Evolutionary conservation across 768 basidiomycete species (phyloP), one percentile per base, ranked within the genome.

Genomic region (Rubroboletus pulcherrimus): DNA sequence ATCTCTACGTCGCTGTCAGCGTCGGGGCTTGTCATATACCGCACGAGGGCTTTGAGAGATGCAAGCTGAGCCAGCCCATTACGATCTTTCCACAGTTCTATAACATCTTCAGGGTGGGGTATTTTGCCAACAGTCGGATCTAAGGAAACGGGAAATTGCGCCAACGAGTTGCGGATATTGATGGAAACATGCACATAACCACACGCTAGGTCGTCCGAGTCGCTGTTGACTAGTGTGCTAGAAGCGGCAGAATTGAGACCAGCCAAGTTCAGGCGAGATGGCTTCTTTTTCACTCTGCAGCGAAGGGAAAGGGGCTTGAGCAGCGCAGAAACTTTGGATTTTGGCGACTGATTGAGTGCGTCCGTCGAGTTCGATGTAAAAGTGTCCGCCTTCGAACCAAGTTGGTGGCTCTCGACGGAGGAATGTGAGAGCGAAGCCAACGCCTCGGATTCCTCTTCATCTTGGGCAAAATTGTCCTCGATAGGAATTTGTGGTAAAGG

Each of bases 1-100:
- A 87, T 66, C 38, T 78, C 67, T 50, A 70, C 66, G 53, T 84
- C 78, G 46, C 43, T 51, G 17, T 75, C 58, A 9, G 63, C 63
- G 39, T 76, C 71, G 39, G 74, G 72, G 3, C 77, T 76, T 2
- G 80, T 79, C 55, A 82, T 69, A 21, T 81, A 73, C 35, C 73
- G 73, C 38, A 81, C 69, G 51, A 81, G 71, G 37, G 76, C 76
- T 14, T 70, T 62, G 37, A 81, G 65, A 7, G 78, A 74, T 19
- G 67, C 70, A 44, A 71, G 73, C 39, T 73, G 63, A 40, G 61
- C 66, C 14, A 72, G 30, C 4, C 71, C 66, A 14, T 61, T 60
- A 11, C 31, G 44, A 53, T 70, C 69, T 35, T 61, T 59, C 59
- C 63, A 73, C 2, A 74, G 39, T 49, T 74, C 72, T 4, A 59